A percentile compares a stretch with the other conserved stretches of the same genome.
Evolutionary conservation across 805 yeast species (phyloP).

Genomic region (Ogataea paradorogensis): DNA sequence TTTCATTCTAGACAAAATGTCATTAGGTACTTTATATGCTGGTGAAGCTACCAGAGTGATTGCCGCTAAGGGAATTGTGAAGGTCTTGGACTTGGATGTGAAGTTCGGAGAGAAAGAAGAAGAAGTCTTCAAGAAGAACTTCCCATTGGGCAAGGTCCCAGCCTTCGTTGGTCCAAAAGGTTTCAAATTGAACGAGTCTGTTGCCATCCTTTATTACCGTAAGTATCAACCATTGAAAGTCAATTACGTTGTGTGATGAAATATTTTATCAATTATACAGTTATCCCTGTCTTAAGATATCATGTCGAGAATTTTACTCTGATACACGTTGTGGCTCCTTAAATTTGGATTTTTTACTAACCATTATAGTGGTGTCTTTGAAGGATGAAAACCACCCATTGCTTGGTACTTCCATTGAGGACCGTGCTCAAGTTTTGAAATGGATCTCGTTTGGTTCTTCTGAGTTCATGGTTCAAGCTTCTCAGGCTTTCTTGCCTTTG

Average conservation of each 20-base stretch:
- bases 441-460: constrained; percentile 78
- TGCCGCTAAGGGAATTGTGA: constrained; percentile 43
- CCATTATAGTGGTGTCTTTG: constrained; percentile 42
- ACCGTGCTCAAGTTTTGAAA: constrained; percentile 63
- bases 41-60: constrained; percentile 31
- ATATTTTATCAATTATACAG: constrained; percentile 52
- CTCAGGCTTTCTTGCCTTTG: constrained; percentile 55
- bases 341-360: constrained; percentile 14
- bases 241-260: constrained; percentile 48
- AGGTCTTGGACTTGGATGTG: constrained; percentile 59
- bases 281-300: constrained; percentile 82
- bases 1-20: constrained; percentile 25
- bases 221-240: constrained; percentile 19
- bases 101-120: constrained; percentile 23
- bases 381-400: constrained; percentile 43
- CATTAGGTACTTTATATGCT: constrained; percentile 36
- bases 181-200: constrained; percentile 63
- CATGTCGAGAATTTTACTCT: constrained; percentile 66
- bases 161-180: constrained; percentile 71
- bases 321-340: constrained; percentile 31
- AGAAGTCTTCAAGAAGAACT: constrained; percentile 43
- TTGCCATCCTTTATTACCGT: constrained; percentile 60
- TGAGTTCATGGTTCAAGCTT: constrained; percentile 53
- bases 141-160: constrained; percentile 68
- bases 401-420: constrained; percentile 60